Percentiles rank a stretch among this genome's conserved stretches.
These are phyloP conservation scores for Paecilomyces niveus DNA, from an alignment of 2,329 filamentous ascomycete species.

Conservation along the genomic window DNA sequence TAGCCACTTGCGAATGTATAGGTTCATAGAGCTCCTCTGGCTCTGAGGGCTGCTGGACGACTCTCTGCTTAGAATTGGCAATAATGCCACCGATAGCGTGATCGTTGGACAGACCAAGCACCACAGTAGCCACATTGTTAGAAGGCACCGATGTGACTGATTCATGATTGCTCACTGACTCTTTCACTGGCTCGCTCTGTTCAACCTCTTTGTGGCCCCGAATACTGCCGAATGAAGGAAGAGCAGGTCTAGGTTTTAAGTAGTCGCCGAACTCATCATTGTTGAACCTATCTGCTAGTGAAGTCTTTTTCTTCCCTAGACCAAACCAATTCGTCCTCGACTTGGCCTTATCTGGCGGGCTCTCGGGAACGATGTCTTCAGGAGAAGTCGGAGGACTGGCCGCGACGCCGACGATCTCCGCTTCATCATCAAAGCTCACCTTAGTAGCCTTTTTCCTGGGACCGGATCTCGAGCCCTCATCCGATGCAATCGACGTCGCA, in stretches of 20 bases:
- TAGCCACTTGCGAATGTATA: conserved; percentile 63
- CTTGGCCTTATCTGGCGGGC: conserved; percentile 27
- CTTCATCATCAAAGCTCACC: conserved; percentile 63
- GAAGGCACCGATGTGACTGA: conserved; percentile 21
- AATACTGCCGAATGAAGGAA: conserved; percentile 59
- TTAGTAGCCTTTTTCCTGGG: conserved; percentile 48
- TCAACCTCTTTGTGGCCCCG: conserved; percentile 37
- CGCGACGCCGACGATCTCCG: conserved; percentile 41
- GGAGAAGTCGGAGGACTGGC: conserved; percentile 35
- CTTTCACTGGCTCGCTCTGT: conserved; percentile 8
- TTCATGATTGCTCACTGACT: conserved; percentile 22
- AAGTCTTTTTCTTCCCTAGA: conserved; percentile 25
- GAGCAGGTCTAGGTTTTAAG: conserved; percentile 51
- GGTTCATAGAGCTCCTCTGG: conserved; percentile 48
- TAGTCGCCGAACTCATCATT: conserved; percentile 49
- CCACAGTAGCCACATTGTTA: conserved; percentile 33
- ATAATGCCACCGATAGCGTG: conserved; percentile 45
- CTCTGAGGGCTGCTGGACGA: background rate
- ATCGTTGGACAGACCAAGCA: conserved; percentile 43
- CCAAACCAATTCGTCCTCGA: conserved; percentile 30
- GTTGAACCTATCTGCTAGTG: conserved; percentile 18
- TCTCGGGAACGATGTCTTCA: conserved; percentile 27
- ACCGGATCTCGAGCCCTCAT: conserved; percentile 32
- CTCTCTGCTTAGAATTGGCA: conserved; percentile 27
- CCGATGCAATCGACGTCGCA: conserved; percentile 43